Conservation (phyloP, 768 basidiomycete species). For the Rhodocollybia butyracea region DNA sequence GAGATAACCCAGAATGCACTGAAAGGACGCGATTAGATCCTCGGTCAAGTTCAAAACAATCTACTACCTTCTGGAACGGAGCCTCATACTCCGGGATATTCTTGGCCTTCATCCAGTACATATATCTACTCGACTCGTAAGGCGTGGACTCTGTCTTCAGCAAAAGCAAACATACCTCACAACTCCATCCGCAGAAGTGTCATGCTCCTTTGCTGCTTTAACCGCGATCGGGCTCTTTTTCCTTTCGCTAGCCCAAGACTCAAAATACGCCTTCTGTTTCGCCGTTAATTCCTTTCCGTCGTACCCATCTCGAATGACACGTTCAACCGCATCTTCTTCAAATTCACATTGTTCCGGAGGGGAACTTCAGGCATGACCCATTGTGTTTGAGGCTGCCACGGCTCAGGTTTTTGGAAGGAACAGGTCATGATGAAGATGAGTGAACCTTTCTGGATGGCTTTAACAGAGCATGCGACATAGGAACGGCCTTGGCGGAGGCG, state of each 20-base stretch:
- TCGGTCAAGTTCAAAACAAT: neutral
- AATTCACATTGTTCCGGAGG: slow-evolving; percentile 61
- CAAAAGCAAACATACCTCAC: too few relatives aligned
- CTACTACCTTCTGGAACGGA: slow-evolving; percentile 70
- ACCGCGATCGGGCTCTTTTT: slow-evolving; percentile 65
- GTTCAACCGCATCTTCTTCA: slow-evolving; percentile 41
- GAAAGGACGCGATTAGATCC: neutral
- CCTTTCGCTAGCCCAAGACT: slow-evolving; percentile 50
- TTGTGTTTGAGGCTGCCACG: slow-evolving; percentile 67
- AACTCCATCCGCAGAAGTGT: slow-evolving; percentile 41
- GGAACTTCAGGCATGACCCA: slow-evolving; percentile 62
- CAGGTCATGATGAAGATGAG: slow-evolving; percentile 63
- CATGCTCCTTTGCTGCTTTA: slow-evolving; percentile 47
- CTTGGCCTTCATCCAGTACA: slow-evolving; percentile 82
- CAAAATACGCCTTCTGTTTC: neutral
- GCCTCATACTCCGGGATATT: slow-evolving; percentile 63
- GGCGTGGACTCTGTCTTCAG: too few relatives aligned
- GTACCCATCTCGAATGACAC: neutral
- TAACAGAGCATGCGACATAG: slow-evolving; percentile 65
- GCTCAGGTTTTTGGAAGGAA: slow-evolving; percentile 81
- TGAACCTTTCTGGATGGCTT: slow-evolving; percentile 51
- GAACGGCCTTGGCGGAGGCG: slow-evolving; percentile 70
- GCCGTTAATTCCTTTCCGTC: neutral
- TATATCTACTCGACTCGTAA: too few relatives aligned
- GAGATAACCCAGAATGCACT: slow-evolving; percentile 80